A percentile compares a stretch with the other conserved stretches of the same genome.
Conservation (phyloP, 306 rosid species). For the Prunus persica region Prunus_persica_NCBIv2 NC_034009.1:19572501-19573000, state of each 20-base stretch:
- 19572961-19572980: too few relatives aligned
- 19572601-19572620: constrained; percentile 61
- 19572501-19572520: background rate
- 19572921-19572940: background rate
- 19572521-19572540: constrained; percentile 22
- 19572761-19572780: constrained; percentile 81
- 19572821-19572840: background rate
- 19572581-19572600: constrained; percentile 56
- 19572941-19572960: too few relatives aligned
- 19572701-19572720: constrained; percentile 8
- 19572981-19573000: background rate
- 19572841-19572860: background rate
- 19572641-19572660: background rate
- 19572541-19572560: constrained; percentile 94
- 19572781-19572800: constrained; percentile 98
- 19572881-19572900: background rate
- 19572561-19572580: constrained; percentile 86
- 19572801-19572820: constrained; percentile 91
- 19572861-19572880: background rate
- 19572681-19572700: background rate
- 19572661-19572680: background rate
- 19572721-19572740: constrained; percentile 66
- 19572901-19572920: background rate
- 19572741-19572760: constrained; percentile 85
- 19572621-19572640: background rate